Evolutionary conservation across 179 eudicot species (phyloP), one percentile per base, ranked within the genome.

Genomic region (Beta corolliflora): DNA sequence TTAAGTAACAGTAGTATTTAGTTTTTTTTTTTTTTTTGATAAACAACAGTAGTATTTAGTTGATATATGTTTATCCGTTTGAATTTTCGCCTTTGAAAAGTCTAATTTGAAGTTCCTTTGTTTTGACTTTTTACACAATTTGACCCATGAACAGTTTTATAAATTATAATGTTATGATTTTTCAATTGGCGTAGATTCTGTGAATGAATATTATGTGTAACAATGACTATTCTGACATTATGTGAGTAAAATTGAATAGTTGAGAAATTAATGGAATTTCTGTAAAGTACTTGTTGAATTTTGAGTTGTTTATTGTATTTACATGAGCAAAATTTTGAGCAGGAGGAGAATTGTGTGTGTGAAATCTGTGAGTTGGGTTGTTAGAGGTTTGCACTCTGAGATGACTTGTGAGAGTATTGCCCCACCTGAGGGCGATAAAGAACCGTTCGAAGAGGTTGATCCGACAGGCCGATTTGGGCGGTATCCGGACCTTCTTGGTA

Each of bases 381-480:
- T 71, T 10, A 41, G 23, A 10, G 41, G 1, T 36, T 36, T 36
- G 41, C 23, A 44, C 3, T 65, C 19, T n/a, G 79, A 80, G 80
- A 92, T 92, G 96, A 91, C 90, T 79, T 76, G 85, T 66, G 88
- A 82, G 80, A 78, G 61, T 71, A 60, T 78, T 21, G 79, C 82
- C 73, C 81, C 84, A n/a, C 77, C 85, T 9, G 71, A 65, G 68
- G 71, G 73, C n/a, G 93, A 90, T 55, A 84, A 82, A 82, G 98
- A 94, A 69, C 86, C 88, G 14, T 94, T 93, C 77, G 91, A 83
- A 8, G 98, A 94, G 89, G 87, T 91, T 7, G 97, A 94, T 79
- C 97, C 95, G 19, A 78, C 94, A 0, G 93, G 91, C n/a, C 87
- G 98, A 19, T 94, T 77, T 64, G 98, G 98, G 14, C 92, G 98